phyloP scores from a whole-genome alignment of 768 basidiomycete genomes.

The Mycena latifolia region DNA sequence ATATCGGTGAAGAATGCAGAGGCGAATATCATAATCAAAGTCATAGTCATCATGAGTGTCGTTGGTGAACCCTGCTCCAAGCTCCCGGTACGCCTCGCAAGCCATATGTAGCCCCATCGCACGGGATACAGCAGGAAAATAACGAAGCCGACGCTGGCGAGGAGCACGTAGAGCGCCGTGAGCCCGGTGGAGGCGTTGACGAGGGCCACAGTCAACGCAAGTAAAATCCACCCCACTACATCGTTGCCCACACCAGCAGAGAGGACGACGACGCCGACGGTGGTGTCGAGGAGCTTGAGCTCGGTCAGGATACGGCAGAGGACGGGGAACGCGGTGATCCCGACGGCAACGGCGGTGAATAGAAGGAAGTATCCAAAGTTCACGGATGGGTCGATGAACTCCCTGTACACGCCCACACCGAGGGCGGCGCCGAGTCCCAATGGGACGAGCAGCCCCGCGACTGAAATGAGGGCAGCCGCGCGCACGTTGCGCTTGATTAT shows the following conservation, averaged over 20 bases:
- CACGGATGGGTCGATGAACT: conserved; percentile 69
- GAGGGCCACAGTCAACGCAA: conserved; percentile 87
- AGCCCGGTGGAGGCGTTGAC: conserved; percentile 82
- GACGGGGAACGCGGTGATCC: conserved; percentile 87
- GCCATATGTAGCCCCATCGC: conserved; percentile 73
- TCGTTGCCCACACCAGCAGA: conserved; percentile 88
- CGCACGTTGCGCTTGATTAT: conserved; percentile 74
- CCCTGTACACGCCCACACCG: conserved; percentile 79
- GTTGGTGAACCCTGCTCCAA: conserved; percentile 81
- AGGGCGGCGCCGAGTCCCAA: conserved; percentile 84
- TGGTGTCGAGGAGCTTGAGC: conserved; percentile 83
- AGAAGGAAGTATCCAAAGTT: conserved; percentile 87
- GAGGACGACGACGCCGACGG: conserved; percentile 86
- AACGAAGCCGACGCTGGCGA: conserved; percentile 74
- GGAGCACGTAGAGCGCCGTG: conserved; percentile 83
- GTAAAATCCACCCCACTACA: conserved; percentile 84
- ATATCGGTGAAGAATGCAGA: conserved; percentile 90
- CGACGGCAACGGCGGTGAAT: conserved; percentile 86
- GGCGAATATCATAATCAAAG: conserved; percentile 77
- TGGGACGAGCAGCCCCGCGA: conserved; percentile 79
- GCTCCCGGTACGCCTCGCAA: conserved; percentile 75
- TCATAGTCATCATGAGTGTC: conserved; percentile 82
- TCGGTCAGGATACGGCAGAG: conserved; percentile 89
- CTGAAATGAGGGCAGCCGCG: conserved; percentile 69
- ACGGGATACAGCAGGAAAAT: conserved; percentile 77